Conservation (phyloP, 2,329 filamentous ascomycete species). For the Penicillium sp. region DNA sequence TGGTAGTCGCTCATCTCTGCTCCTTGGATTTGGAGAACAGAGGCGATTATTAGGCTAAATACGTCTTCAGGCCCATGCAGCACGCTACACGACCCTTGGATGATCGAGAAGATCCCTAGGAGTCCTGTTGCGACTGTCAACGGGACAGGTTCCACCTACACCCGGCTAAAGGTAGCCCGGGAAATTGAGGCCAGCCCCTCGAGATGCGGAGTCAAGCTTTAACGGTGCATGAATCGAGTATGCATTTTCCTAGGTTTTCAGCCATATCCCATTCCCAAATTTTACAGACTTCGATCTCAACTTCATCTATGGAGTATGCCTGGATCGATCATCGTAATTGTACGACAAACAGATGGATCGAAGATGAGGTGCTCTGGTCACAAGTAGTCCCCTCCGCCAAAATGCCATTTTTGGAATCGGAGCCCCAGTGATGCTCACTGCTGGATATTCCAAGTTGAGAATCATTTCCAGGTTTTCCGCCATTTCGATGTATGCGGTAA, state of each 20-base stretch:
- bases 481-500: too few relatives aligned
- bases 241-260: too few relatives aligned
- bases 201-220: background rate
- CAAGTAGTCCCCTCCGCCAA: background rate
- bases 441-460: too few relatives aligned
- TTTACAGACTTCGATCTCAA: background rate
- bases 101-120: background rate
- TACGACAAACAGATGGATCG: background rate
- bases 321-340: too few relatives aligned
- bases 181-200: background rate
- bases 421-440: background rate
- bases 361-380: background rate
- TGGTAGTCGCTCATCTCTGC: background rate
- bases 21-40: background rate
- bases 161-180: too few relatives aligned
- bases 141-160: too few relatives aligned
- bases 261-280: too few relatives aligned
- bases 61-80: background rate
- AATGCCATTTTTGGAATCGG: constrained; percentile 4
- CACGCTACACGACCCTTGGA: background rate
- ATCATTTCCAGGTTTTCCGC: too few relatives aligned
- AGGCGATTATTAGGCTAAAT: background rate
- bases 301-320: too few relatives aligned
- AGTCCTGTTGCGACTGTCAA: background rate
- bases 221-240: background rate